Evolutionary conservation across 305 asterid genomes (phyloP), one percentile per base, ranked within the genome.

Genomic region (Caryopteris hybrid): DNA sequence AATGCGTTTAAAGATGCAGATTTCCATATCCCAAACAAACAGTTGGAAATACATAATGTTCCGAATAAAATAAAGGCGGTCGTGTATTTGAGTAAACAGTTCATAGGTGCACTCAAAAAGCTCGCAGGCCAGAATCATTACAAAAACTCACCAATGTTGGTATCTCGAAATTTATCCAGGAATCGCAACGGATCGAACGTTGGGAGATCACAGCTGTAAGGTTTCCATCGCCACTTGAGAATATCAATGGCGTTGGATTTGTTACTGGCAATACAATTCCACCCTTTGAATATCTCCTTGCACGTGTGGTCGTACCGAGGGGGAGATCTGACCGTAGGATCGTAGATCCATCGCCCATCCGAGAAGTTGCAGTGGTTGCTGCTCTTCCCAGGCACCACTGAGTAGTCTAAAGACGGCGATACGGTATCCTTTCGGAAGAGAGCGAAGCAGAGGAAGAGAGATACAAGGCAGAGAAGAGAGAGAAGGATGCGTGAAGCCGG

Each of bases 281-380:
- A 91, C n/a, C 99, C 98, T 76, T 86, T 89, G 83, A 80, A 94
- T 73, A 94, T 89, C 88, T 89, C 99, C 85, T 91, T 94, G 72
- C 99, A 93, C 29, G 88, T 84, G 46, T 83, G 81, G 68, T 85
- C 96, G 76, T 93, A 88, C 55, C 91, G 88, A 61, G 81, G 88
- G 58, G 86, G 83, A 51, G 83, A 75, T 76, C 70, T 80, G 68
- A 81, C 73, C 2, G 74, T 58, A 8, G 75, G 79, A 78, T 93
- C 85, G 73, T 83, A 82, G 77, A 87, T 78, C 99, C 99, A 93
- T 42, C 68, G 78, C 25, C 98, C 99, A 18, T 84, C 72, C 13
- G 92, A 75, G 79, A 80, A 89, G 78, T 87, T 81, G 73, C 99
- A 91, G 34, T 45, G 59, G 1, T 25, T 36, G 65, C 16, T 18